Evolutionary conservation across 495 filamentous ascomycete genomes (phyloP).

Genomic region (Tuber melanosporum): DNA sequence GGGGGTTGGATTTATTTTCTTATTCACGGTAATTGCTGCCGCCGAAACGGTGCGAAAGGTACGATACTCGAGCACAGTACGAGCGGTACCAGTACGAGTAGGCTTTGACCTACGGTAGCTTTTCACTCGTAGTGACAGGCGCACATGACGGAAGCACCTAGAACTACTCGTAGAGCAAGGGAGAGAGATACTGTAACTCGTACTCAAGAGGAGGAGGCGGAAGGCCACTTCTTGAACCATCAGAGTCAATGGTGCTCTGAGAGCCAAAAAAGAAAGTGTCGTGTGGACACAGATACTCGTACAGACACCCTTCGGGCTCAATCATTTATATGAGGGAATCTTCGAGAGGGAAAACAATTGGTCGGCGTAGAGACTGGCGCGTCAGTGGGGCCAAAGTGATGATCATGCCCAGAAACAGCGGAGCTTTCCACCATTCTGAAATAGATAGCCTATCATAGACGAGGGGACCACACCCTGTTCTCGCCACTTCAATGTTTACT

Average conservation of each 20-base stretch:
- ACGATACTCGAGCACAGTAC: too few relatives aligned
- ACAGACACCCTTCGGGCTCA: conserved; percentile 17
- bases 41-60: not conserved
- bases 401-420: conserved; percentile 30
- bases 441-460: conserved; percentile 23
- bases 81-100: not conserved
- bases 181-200: not conserved
- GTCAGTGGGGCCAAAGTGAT: not conserved
- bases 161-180: conserved; percentile 31
- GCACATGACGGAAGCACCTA: conserved; percentile 34
- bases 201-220: not conserved
- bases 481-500: conserved; percentile 31
- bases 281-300: conserved; percentile 10
- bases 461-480: conserved; percentile 19
- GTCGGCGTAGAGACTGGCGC: conserved; percentile 17
- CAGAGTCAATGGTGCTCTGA: not conserved
- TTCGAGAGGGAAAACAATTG: conserved; percentile 31
- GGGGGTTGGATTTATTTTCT: conserved; percentile 17
- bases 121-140: conserved; percentile 29
- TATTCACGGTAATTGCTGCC: not conserved
- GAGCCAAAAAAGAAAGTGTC: not conserved
- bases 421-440: conserved; percentile 32
- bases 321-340: conserved; percentile 31
- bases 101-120: not conserved
- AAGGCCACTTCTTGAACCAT: not conserved